A percentile compares a stretch with the other conserved stretches of the same genome.
Evolutionary conservation across 2,329 filamentous ascomycete species (phyloP).

Genomic region (Aspergillus fischeri): DNA sequence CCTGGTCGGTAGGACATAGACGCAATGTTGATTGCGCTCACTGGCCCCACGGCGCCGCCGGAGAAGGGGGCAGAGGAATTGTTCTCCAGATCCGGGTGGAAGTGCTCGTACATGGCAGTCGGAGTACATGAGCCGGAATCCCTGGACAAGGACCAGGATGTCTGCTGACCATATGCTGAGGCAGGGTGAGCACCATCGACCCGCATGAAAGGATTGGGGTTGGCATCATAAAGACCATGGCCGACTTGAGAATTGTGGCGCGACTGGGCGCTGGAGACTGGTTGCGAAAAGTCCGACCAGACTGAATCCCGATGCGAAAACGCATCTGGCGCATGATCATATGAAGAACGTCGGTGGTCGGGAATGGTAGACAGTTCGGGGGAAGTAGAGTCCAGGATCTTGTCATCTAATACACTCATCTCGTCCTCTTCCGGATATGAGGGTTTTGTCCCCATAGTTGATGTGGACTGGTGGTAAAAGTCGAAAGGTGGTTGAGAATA

Average conservation of each 20-base stretch:
- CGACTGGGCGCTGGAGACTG: constrained; percentile 40
- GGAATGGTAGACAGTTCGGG: constrained; percentile 47
- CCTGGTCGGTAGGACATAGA: constrained; percentile 44
- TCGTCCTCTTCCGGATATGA: constrained; percentile 47
- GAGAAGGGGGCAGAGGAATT: constrained; percentile 41
- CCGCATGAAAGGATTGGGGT: constrained; percentile 61
- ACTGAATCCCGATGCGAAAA: constrained; percentile 51
- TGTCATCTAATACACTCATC: constrained; percentile 49
- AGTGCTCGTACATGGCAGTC: constrained; percentile 66
- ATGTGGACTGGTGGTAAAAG: constrained; percentile 42
- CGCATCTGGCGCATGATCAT: constrained; percentile 47
- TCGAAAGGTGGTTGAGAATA: constrained; percentile 43
- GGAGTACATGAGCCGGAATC: constrained; percentile 70
- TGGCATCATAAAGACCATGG: constrained; percentile 48
- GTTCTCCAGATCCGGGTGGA: constrained; percentile 50
- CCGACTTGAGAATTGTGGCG: constrained; percentile 39
- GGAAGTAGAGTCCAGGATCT: constrained; percentile 48
- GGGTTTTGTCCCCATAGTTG: constrained; percentile 40
- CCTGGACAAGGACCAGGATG: constrained; percentile 61
- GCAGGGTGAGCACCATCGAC: constrained; percentile 48
- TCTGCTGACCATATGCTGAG: constrained; percentile 43
- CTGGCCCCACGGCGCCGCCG: constrained; percentile 39
- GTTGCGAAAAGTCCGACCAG: constrained; percentile 46
- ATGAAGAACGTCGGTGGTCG: constrained; percentile 43
- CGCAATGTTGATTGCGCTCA: constrained; percentile 35